Conservation (phyloP, 2,329 filamentous ascomycete species). For the Verticillium dahliae region DNA sequence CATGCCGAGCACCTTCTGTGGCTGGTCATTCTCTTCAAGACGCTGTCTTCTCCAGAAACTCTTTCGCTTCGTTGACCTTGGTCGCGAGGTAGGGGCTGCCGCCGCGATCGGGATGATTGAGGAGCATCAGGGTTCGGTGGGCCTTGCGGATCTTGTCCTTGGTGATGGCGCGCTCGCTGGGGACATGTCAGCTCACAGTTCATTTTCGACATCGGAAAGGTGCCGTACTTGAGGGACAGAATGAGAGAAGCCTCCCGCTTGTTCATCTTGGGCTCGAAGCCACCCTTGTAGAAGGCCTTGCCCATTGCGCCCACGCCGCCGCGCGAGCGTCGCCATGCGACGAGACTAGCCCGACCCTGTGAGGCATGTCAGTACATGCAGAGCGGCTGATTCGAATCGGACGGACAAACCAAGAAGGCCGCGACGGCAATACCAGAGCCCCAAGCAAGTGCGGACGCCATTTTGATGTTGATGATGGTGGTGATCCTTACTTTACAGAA, state of each 20-base stretch:
- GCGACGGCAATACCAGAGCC: slow-evolving; percentile 43
- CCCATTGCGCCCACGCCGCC: slow-evolving; percentile 74
- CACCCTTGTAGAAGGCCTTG: slow-evolving; percentile 94
- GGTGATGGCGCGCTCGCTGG: slow-evolving; percentile 76
- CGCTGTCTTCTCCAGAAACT: slow-evolving; percentile 75
- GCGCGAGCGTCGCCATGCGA: slow-evolving; percentile 78
- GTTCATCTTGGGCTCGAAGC: slow-evolving; percentile 96
- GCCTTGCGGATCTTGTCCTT: slow-evolving; percentile 95
- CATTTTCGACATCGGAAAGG: not conserved
- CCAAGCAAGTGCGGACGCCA: slow-evolving; percentile 38
- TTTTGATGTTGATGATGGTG: slow-evolving; percentile 13
- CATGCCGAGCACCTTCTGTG: not conserved
- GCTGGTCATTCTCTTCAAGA: slow-evolving; percentile 10
- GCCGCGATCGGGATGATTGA: slow-evolving; percentile 96
- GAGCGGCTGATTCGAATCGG: not conserved
- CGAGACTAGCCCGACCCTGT: slow-evolving; percentile 79
- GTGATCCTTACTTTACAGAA: not conserved
- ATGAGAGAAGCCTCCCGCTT: slow-evolving; percentile 86
- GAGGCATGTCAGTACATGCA: not conserved
- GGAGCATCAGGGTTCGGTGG: slow-evolving; percentile 89
- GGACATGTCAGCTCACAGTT: not conserved
- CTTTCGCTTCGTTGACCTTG: slow-evolving; percentile 98
- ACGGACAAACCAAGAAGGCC: slow-evolving; percentile 39
- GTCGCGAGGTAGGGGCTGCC: slow-evolving; percentile 94
- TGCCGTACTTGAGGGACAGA: slow-evolving; percentile 72